These are phyloP conservation scores for Fusarium dimerum DNA, from an alignment of 2,329 filamentous ascomycete genomes.

Conservation along the genomic window DNA sequence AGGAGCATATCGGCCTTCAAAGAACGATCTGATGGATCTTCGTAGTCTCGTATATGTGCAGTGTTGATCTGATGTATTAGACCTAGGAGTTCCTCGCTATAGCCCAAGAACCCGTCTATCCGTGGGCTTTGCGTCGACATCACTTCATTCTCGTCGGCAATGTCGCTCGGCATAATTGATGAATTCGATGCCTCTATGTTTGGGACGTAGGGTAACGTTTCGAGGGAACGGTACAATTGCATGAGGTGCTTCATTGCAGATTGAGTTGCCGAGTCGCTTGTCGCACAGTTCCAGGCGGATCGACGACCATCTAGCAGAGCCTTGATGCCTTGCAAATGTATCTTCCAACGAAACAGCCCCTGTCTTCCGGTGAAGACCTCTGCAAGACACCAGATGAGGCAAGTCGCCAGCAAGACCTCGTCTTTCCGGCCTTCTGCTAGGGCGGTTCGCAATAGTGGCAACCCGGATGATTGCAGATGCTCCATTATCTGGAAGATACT, in stretches of 20 bases:
- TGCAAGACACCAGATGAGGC: constrained; percentile 32
- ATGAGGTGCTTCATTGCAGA: constrained; percentile 29
- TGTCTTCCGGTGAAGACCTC: constrained; percentile 28
- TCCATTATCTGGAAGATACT: constrained; percentile 19
- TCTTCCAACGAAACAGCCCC: constrained; percentile 23
- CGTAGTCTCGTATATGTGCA: neutral
- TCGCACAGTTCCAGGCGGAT: constrained; percentile 1
- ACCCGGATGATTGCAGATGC: constrained; percentile 27
- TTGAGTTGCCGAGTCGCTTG: neutral
- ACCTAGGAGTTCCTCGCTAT: constrained; percentile 30
- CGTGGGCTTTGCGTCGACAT: no score
- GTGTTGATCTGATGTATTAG: constrained; percentile 26
- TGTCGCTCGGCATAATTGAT: fast-evolving
- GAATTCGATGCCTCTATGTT: neutral
- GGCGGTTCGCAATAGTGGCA: constrained; percentile 24
- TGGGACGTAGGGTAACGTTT: constrained; percentile 28
- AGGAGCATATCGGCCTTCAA: constrained; percentile 22
- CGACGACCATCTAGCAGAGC: constrained; percentile 17
- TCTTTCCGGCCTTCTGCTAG: constrained; percentile 21
- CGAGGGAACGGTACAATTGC: constrained; percentile 29
- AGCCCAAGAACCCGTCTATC: constrained; percentile 33
- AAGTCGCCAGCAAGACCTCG: constrained; percentile 29
- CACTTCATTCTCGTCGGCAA: neutral
- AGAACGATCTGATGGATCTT: neutral
- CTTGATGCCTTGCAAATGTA: constrained; percentile 29